Evolutionary conservation across 2,329 filamentous ascomycete genomes (phyloP), one percentile per base, ranked within the genome.

Genomic region (Ascocoryne sarcoides): DNA sequence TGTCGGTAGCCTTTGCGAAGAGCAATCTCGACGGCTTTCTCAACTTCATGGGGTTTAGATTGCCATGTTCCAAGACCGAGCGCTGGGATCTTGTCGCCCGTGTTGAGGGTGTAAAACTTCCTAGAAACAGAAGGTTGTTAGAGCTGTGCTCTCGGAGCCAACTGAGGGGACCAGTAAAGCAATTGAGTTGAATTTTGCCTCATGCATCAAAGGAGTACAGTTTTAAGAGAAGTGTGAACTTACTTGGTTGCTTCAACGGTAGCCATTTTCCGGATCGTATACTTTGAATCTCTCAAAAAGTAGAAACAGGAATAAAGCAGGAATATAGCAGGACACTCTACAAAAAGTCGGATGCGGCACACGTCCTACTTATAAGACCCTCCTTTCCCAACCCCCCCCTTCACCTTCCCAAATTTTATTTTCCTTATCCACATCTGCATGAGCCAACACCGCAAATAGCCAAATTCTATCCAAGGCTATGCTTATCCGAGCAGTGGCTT

Each of bases 61-160:
- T 87, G 82, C 83, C 84, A 89, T 41, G 84, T 89, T 42, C 84
- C 84, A 33, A 89, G 71, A 46, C 83, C 84, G 50, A 89, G 63
- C 52, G 79, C 79, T 42, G 83, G 82, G 46, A 92, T 92, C 65
- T 84, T 79, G 61, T 75, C 81, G 44, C 85, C 84, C 39, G 79
- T 81, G 66, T 85, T 84, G 61, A 86, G 75, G 51, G 75, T 79
- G 59, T 79, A 82, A 56, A 76, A 73, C 55, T 70, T 71, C 45
- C 60, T 62, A 43, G 46, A 42, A 30, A 34, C 14, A 16, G 21
- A 41, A 21, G 38, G 15, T 19, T 48, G 47, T 47, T 40, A 47
- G 45, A n/a, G n/a, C n/a, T n/a, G n/a, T n/a, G n/a, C n/a, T n/a
- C n/a, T n/a, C n/a, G n/a, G n/a, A n/a, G n/a, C n/a, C n/a, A n/a